A percentile compares a stretch with the other conserved stretches of the same genome.
Conservation (phyloP, 2,329 filamentous ascomycete genomes). For the Pseudocercospora musae region DNA sequence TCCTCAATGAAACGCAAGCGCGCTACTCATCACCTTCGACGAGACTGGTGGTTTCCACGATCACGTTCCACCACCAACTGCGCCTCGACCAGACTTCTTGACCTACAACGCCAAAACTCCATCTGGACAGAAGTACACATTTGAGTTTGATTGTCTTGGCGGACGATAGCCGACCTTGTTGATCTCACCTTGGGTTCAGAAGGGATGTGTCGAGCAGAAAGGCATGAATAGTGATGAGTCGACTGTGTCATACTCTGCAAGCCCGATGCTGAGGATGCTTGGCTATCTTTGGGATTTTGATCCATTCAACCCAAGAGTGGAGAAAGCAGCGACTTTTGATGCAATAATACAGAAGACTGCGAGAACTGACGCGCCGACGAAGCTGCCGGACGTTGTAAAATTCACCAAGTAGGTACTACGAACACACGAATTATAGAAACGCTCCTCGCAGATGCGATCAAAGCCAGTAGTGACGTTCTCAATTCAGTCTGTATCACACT, state of each 20-base stretch:
- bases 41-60: conserved; percentile 43
- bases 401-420: background rate
- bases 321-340: conserved; percentile 13
- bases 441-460: too few species aligned
- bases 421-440: too few species aligned
- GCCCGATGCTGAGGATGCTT: conserved; percentile 7
- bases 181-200: conserved; percentile 35
- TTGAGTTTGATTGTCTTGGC: conserved; percentile 41
- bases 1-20: conserved; percentile 40
- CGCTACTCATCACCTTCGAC: conserved; percentile 43
- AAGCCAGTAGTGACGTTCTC: too few species aligned
- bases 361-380: conserved; percentile 1
- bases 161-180: conserved; percentile 40
- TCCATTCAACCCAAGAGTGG: conserved; percentile 7
- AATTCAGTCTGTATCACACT: too few species aligned
- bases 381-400: background rate
- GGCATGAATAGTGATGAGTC: conserved; percentile 7
- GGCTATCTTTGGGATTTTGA: conserved; percentile 9
- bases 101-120: conserved; percentile 33
- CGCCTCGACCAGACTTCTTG: conserved; percentile 37
- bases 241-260: conserved; percentile 5
- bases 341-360: background rate
- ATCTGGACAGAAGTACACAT: conserved; percentile 36
- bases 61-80: conserved; percentile 39
- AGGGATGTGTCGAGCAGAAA: conserved; percentile 3